Conservation (phyloP, 2,329 filamentous ascomycete species). For the Fusarium praegraminearum region DNA sequence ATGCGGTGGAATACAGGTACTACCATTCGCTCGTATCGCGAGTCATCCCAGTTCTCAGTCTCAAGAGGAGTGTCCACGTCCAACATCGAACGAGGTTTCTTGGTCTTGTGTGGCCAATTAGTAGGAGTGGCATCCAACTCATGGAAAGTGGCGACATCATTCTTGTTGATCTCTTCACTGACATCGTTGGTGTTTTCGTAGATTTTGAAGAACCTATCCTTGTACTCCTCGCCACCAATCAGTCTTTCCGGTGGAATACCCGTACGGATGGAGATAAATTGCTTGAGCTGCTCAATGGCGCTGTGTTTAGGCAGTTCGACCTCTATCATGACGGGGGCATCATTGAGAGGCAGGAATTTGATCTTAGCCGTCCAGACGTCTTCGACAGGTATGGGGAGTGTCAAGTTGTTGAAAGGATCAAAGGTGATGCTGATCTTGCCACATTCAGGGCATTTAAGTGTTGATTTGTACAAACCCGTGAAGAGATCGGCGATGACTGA, state of each 20-base stretch:
- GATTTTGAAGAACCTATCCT: slow-evolving; percentile 85
- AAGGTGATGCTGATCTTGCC: slow-evolving; percentile 98
- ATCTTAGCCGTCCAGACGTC: slow-evolving; percentile 82
- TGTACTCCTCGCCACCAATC: slow-evolving; percentile 87
- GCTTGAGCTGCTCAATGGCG: slow-evolving; percentile 75
- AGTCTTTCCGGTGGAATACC: slow-evolving; percentile 74
- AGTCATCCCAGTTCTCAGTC: slow-evolving; percentile 67
- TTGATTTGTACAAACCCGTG: slow-evolving; percentile 98
- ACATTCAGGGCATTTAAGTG: slow-evolving; percentile 89
- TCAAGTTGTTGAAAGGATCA: slow-evolving; percentile 95
- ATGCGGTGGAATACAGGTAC: slow-evolving; percentile 77
- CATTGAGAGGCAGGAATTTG: slow-evolving; percentile 81
- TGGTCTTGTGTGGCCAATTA: slow-evolving; percentile 75
- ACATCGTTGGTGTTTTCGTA: slow-evolving; percentile 77
- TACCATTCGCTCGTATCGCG: slow-evolving; percentile 73
- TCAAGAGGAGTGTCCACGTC: slow-evolving; percentile 58
- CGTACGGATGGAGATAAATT: slow-evolving; percentile 74
- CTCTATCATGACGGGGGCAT: slow-evolving; percentile 76
- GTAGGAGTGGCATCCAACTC: slow-evolving; percentile 85
- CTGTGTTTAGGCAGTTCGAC: slow-evolving; percentile 85
- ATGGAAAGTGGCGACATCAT: slow-evolving; percentile 75
- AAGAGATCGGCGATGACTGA: slow-evolving; percentile 96
- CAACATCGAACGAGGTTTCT: slow-evolving; percentile 65
- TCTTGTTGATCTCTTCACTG: slow-evolving; percentile 76
- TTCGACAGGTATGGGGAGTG: slow-evolving; percentile 88